Evolutionary conservation across 1,284 basidiomycete species (phyloP), one percentile per base, ranked within the genome.

Genomic region (Cerrena zonata): DNA sequence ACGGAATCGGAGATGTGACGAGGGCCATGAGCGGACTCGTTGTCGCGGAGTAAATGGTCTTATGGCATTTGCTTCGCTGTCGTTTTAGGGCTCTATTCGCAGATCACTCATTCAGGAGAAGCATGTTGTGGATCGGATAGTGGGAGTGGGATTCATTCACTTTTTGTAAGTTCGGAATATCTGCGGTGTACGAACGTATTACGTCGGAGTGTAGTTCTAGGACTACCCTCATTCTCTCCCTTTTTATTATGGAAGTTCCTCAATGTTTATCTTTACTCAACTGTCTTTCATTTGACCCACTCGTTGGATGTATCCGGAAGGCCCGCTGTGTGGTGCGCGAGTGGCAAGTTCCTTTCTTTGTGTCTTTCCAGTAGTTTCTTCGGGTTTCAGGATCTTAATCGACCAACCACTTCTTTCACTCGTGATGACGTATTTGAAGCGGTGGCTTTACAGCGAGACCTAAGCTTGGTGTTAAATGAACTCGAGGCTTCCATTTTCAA

Each of bases 11-110:
- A 54, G 84, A 87, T 58, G 79, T 90, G 37, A 82, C 89, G 69
- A 80, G 84, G 70, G 85, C 85, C 24, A 82, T 92, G 79, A 82
- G 80, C 57, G 78, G 83, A 45, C 71, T 89, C 57, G 73, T 79
- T 49, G 80, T 86, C 54, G 82, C 81, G 47, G 86, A 89, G 74
- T 89, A 66, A 81, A 65, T 55, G 15, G 19, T 13, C 23, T 40
- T 22, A 22, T 22, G 41, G 13, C 5, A 15, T 42, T n/a, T 42
- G 22, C 41, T 13, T 13, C 5, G 5, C 21, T n/a, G 41, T 5
- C 41, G 21, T 40, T 22, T 42, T 22, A 42, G 41, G 41, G 23
- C 18, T 42, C 19, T 42, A 15, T 34, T 34, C 30, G 30, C 7
- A 15, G 30, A n/a, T n/a, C n/a, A n/a, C n/a, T n/a, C n/a, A n/a